Percentiles rank a stretch among this genome's conserved stretches.
phyloP scores from a whole-genome alignment of 2,329 filamentous ascomycete genomes.

The Sphaerostilbella broomeana region DNA sequence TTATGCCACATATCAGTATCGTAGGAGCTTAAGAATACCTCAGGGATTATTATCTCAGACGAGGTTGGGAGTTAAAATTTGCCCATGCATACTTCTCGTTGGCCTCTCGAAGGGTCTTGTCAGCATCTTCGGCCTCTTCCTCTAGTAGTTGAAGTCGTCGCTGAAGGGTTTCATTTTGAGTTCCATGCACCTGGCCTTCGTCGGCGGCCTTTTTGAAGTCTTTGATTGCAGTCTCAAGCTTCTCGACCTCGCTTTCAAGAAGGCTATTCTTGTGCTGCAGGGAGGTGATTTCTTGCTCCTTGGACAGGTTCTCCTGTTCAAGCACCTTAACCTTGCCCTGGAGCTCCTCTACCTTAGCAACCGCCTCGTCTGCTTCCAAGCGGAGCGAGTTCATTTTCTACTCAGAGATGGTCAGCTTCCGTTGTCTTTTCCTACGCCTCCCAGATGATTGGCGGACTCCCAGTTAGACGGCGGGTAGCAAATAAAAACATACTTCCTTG shows the following conservation, averaged over 20 bases:
- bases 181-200: conserved; percentile 74
- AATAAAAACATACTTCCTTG: conserved; percentile 64
- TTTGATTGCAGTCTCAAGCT: conserved; percentile 76
- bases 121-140: conserved; percentile 94
- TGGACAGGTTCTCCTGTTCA: conserved; percentile 90
- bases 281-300: conserved; percentile 97
- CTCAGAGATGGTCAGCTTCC: conserved; percentile 14
- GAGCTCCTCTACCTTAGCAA: conserved; percentile 78
- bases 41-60: neutral
- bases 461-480: conserved; percentile 20
- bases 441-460: conserved; percentile 23
- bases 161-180: conserved; percentile 86
- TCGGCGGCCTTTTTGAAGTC: conserved; percentile 82
- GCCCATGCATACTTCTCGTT: conserved; percentile 82
- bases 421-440: conserved; percentile 15
- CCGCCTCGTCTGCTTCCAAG: conserved; percentile 82
- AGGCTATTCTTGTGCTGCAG: conserved; percentile 91
- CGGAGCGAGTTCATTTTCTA: conserved; percentile 96
- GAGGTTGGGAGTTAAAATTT: conserved; percentile 4
- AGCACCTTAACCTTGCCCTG: conserved; percentile 79
- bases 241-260: conserved; percentile 86
- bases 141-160: conserved; percentile 92
- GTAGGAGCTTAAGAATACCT: neutral
- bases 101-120: conserved; percentile 92
- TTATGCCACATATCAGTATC: conserved; percentile 7